Evolutionary conservation across 2,329 filamentous ascomycete genomes (phyloP), one percentile per base, ranked within the genome.

Genomic region (Epichloe baconii): DNA sequence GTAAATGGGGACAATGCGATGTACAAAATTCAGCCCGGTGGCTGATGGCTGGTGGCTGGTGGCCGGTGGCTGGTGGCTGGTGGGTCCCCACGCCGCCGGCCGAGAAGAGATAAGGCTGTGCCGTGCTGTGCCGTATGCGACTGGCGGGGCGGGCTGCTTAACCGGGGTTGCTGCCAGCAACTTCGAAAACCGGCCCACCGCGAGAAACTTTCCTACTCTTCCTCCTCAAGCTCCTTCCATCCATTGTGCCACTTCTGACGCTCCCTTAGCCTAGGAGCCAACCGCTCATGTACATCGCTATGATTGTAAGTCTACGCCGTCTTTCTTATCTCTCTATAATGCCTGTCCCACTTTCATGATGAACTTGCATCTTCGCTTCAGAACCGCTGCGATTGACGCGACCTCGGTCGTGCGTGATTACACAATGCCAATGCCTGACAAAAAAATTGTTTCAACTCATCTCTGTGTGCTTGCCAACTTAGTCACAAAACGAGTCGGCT

Each of bases 351-450:
- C 44, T 51, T 59, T 53, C 53, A 67, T 73, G 70, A 73, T 73
- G 69, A 71, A 59, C 50, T 64, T 59, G 66, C 67, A 68, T 64
- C 58, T 54, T 68, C 67, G 67, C 68, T 69, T 71, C 68, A 73
- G 71, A 72, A 73, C 71, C 71, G 71, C 71, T 73, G 71, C 71
- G 70, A 69, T 70, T 71, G 68, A 73, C 66, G 64, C 68, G 64
- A 68, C 64, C 66, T 61, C 64, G 64, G 59, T 67, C 68, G 68
- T 67, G 68, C 43, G 56, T 71, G 71, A 72, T 69, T 63, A 66
- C 51, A 70, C 62, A 59, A 62, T 66, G 68, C 70, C 62, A 64
- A 61, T 60, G 37, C 59, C 69, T 71, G 69, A 71, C 53, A 49
- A 36, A 6, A 31, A 31, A 23, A 23, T 21, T n/a, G 2, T 23